These are phyloP conservation scores for Phytophthora rubi DNA, from an alignment of 352 stramenopile species.

Conservation along the genomic window DNA sequence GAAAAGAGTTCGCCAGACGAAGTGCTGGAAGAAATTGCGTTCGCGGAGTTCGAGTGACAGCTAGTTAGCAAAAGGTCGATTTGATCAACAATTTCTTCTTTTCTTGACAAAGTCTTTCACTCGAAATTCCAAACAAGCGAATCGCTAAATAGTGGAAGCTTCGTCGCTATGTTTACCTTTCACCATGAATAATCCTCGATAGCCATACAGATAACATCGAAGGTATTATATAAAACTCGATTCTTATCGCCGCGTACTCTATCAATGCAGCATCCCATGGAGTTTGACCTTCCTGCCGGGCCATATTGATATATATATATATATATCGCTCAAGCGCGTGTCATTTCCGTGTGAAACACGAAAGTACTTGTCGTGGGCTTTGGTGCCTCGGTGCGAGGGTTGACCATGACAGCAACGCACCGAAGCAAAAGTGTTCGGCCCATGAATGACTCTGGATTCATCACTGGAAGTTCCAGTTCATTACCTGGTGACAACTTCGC, in stretches of 20 bases:
- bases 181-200: neutral
- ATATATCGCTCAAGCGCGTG: neutral
- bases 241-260: neutral
- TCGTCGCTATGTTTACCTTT: neutral
- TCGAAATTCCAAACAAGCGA: too few relatives aligned
- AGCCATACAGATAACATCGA: too few relatives aligned
- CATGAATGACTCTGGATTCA: neutral
- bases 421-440: neutral
- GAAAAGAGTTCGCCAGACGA: slow-evolving; percentile 38
- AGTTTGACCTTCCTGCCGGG: too few relatives aligned
- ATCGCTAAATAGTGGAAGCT: too few relatives aligned
- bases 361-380: neutral
- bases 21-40: slow-evolving; percentile 54
- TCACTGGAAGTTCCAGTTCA: neutral
- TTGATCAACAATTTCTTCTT: too few relatives aligned
- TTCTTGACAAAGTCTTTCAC: too few relatives aligned
- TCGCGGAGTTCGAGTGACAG: slow-evolving; percentile 34
- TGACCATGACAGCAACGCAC: neutral
- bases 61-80: too few relatives aligned
- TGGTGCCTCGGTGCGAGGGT: neutral
- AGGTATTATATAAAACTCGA: neutral
- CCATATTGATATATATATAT: neutral
- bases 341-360: neutral
- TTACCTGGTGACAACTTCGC: neutral
- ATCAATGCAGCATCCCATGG: neutral